Evolutionary conservation across 441 rosid species (phyloP), one percentile per base, ranked within the genome.

Genomic region (Hura crepitans): DNA sequence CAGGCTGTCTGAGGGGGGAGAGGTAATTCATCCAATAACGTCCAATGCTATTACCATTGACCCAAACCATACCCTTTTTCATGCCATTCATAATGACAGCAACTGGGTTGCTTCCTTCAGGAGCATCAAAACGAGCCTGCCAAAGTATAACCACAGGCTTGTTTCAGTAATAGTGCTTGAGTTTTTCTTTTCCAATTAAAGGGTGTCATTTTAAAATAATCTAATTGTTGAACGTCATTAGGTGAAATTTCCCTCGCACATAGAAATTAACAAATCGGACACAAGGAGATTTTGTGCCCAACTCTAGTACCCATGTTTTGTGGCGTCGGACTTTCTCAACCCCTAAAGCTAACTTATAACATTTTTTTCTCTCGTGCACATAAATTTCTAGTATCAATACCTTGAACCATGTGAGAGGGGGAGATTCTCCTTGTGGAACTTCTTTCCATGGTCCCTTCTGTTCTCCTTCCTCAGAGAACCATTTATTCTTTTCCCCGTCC

Each of bases 51-150:
- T 81, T 37, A 0, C 90, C 87, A 42, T 86, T 93, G 8, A 90
- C 82, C 96, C 92, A 90, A 22, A 85, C 89, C 4, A 72, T 46
- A 1, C 96, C 96, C 68, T 89, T 92, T 17, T 87, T 90, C 77
- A 87, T 71, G 2, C 93, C 94, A 63, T 65, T 62, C 46, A 87
- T 68, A 53, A 87, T 85, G 0, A 89, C 76, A 12, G 73, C 88
- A 4, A 88, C 89, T 0, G 89, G 86, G 2, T 85, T 83, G 5
- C 3, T 63, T 55, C 87, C 93, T 14, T 74, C 54, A 0, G 92
- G 93, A 35, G 89, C 78, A 35, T 70, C 66, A n/a, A 70, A 60
- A 33, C 14, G 20, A 49, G 66, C 23, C 72, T 69, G 65, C 45
- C 6, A 45, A 54, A 54, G 23, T 42, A 14, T 11, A 42, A 42